Conservation (phyloP, 768 basidiomycete species). For the Calocera viscosa region DNA sequence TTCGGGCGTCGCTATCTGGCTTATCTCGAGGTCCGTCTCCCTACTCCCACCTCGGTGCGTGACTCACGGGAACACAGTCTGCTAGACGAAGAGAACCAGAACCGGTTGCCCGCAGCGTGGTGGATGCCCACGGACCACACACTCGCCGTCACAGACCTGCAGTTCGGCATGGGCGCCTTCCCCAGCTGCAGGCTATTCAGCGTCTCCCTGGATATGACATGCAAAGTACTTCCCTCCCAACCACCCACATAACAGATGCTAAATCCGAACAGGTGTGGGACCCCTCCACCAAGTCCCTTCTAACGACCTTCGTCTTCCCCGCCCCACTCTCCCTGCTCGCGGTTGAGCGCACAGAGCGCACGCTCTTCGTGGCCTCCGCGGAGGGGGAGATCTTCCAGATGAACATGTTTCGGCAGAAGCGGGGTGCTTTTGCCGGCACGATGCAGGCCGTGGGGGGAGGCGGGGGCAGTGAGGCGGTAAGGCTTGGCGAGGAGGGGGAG, state of each 20-base stretch:
- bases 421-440: slow-evolving; percentile 40
- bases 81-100: slow-evolving; percentile 59
- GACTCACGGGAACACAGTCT: slow-evolving; percentile 37
- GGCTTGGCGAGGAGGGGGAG: slow-evolving; percentile 44
- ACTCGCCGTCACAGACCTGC: slow-evolving; percentile 70
- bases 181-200: slow-evolving; percentile 68
- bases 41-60: not conserved
- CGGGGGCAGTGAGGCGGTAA: slow-evolving; percentile 56
- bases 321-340: slow-evolving; percentile 54
- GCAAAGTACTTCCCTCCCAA: slow-evolving; percentile 47
- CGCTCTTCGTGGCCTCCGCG: slow-evolving; percentile 74
- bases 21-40: slow-evolving; percentile 55
- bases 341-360: slow-evolving; percentile 74
- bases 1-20: slow-evolving; percentile 81
- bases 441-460: slow-evolving; percentile 65
- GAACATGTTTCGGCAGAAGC: slow-evolving; percentile 57
- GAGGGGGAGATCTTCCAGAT: slow-evolving; percentile 69
- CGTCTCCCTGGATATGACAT: slow-evolving; percentile 75
- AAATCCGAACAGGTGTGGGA: slow-evolving; percentile 59
- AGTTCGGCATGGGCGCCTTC: slow-evolving; percentile 67
- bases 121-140: slow-evolving; percentile 84
- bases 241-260: not conserved
- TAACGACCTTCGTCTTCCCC: slow-evolving; percentile 83
- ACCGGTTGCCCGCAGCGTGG: slow-evolving; percentile 62
- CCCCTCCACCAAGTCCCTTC: slow-evolving; percentile 52